Conservation (phyloP, 2,329 filamentous ascomycete species). For the Alternaria brassicae region DNA sequence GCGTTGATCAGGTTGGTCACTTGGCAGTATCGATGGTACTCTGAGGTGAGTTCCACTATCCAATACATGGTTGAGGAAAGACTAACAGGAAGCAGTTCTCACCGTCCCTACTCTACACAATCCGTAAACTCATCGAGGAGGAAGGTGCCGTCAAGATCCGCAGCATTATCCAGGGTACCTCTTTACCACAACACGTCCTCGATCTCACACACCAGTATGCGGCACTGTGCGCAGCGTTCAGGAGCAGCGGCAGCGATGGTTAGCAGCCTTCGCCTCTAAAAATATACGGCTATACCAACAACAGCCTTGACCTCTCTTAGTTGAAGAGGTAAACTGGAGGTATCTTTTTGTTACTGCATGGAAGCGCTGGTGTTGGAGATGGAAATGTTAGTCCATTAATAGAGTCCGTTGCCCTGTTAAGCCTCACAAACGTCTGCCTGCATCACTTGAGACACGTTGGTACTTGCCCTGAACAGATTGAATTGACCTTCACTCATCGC, state of each 20-base stretch:
- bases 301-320: slow-evolving; percentile 1
- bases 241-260: slow-evolving; percentile 89
- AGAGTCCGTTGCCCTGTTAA: background rate
- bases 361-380: slow-evolving; percentile 21
- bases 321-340: background rate
- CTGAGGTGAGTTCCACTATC: slow-evolving; percentile 66
- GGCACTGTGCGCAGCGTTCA: slow-evolving; percentile 90
- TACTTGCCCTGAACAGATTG: background rate
- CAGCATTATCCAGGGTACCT: slow-evolving; percentile 96
- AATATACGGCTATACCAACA: slow-evolving; percentile 24
- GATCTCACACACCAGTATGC: slow-evolving; percentile 97
- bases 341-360: slow-evolving; percentile 21
- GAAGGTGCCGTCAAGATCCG: slow-evolving; percentile 97
- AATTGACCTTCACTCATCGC: slow-evolving; percentile 9
- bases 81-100: slow-evolving; percentile 69
- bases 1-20: slow-evolving; percentile 91
- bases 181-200: slow-evolving; percentile 87
- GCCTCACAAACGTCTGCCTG: background rate
- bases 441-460: background rate
- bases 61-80: background rate
- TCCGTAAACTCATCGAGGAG: slow-evolving; percentile 93
- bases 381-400: background rate
- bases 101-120: slow-evolving; percentile 83
- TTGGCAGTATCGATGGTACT: slow-evolving; percentile 99
- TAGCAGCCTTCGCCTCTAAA: slow-evolving; percentile 50